phyloP scores from a whole-genome alignment of 1,139 yeast genomes.

The Geotrichum carabidarum region DNA sequence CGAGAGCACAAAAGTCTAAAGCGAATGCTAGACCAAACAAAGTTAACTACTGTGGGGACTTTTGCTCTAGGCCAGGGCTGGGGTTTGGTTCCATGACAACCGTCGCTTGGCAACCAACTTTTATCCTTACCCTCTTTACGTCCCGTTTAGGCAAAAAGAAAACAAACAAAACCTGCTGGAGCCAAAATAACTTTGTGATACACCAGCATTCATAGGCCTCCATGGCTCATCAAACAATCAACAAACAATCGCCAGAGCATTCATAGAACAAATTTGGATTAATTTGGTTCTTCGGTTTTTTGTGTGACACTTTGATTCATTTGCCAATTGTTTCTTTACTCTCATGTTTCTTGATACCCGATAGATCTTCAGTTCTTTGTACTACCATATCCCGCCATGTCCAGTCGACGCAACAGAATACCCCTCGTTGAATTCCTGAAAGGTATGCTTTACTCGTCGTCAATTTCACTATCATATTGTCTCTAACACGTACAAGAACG shows the following conservation, averaged over 20 bases:
- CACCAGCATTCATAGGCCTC: no score
- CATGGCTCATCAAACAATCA: no score
- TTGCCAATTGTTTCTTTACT: background rate
- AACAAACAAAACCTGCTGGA: background rate
- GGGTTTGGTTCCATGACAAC: no score
- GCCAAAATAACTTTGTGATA: background rate
- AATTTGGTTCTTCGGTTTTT: background rate
- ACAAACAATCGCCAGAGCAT: no score
- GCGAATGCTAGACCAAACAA: no score
- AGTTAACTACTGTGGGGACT: no score
- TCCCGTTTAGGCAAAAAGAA: background rate
- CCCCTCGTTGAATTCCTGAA: conserved; percentile 38
- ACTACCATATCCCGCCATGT: background rate
- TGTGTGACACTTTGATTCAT: background rate
- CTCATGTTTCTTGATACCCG: background rate
- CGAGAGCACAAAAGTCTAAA: no score
- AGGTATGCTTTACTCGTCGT: background rate
- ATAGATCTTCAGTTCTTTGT: background rate
- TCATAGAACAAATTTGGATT: no score
- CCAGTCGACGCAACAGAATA: conserved; percentile 21
- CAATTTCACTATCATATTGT: background rate
- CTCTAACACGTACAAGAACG: conserved; percentile 48
- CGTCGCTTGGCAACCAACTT: no score
- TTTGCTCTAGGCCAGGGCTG: no score
- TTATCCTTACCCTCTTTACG: no score